Conservation (phyloP, 768 basidiomycete species). For the Tulasnella sp. region DNA sequence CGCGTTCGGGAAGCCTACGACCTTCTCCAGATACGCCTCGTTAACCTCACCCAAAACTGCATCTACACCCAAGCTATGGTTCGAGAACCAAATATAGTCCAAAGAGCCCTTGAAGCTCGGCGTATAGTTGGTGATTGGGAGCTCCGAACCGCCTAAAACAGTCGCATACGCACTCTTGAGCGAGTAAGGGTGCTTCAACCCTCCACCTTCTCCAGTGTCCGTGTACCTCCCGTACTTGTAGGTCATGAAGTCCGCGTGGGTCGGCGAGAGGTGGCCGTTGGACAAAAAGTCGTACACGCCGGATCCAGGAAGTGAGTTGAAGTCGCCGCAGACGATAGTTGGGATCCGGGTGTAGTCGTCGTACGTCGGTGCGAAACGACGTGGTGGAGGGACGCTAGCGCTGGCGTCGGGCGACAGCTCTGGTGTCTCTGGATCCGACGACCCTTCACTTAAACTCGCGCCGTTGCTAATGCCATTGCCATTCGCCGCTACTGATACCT, state of each 20-base stretch:
- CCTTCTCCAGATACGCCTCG: constrained; percentile 68
- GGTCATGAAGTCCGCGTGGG: constrained; percentile 86
- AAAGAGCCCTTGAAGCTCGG: constrained; percentile 78
- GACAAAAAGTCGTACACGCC: constrained; percentile 89
- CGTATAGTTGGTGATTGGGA: constrained; percentile 79
- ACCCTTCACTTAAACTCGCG: constrained; percentile 1
- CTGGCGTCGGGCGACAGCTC: constrained; percentile 11
- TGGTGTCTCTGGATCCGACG: constrained; percentile 21
- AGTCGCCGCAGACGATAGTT: constrained; percentile 85
- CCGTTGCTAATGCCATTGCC: constrained; percentile 2
- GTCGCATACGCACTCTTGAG: constrained; percentile 75
- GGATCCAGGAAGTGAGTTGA: constrained; percentile 77
- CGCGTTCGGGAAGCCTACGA: constrained; percentile 92
- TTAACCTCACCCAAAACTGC: constrained; percentile 86
- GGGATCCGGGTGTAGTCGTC: constrained; percentile 83
- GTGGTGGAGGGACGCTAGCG: constrained; percentile 27
- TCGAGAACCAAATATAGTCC: constrained; percentile 91
- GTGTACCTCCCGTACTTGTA: constrained; percentile 90
- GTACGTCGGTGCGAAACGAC: constrained; percentile 55
- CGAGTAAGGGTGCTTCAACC: constrained; percentile 64
- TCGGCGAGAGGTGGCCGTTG: constrained; percentile 51
- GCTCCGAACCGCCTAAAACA: constrained; percentile 34
- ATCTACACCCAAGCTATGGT: constrained; percentile 58
- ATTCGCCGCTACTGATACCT: background rate
- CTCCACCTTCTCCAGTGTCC: constrained; percentile 39